phyloP scores from a whole-genome alignment of 805 yeast genomes.

The Wickerhamiella australiensis region DNA sequence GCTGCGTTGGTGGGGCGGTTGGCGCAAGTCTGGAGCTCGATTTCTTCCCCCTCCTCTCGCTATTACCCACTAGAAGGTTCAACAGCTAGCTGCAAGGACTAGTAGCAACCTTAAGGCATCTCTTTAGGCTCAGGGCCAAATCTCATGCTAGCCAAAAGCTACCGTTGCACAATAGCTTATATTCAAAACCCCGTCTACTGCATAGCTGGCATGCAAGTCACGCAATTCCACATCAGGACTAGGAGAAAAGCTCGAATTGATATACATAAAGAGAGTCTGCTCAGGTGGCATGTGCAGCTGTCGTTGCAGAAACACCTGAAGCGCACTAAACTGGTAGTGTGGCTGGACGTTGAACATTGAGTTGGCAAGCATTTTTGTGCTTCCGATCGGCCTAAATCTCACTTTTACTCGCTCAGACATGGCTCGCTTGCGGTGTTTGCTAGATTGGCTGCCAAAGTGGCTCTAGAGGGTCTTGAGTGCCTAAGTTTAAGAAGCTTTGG shows the following conservation, averaged over 20 bases:
- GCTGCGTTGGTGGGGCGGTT: too few relatives aligned
- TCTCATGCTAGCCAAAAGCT: slow-evolving; percentile 29
- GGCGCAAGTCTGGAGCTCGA: too few relatives aligned
- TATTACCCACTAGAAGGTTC: too few relatives aligned
- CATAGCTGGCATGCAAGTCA: slow-evolving; percentile 22
- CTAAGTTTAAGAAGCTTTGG: too few relatives aligned
- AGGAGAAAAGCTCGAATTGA: slow-evolving; percentile 33
- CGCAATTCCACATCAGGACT: slow-evolving; percentile 30
- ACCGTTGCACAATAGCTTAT: slow-evolving; percentile 28
- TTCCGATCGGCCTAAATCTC: slow-evolving; percentile 44
- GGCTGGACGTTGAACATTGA: slow-evolving; percentile 35
- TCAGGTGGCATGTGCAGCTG: slow-evolving; percentile 26
- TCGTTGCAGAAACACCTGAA: slow-evolving; percentile 35
- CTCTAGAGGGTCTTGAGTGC: too few relatives aligned
- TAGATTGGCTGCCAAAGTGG: neutral
- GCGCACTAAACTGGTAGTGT: slow-evolving; percentile 36
- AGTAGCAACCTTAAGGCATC: too few relatives aligned
- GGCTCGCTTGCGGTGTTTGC: too few relatives aligned
- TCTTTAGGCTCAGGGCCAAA: too few relatives aligned
- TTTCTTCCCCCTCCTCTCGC: too few relatives aligned
- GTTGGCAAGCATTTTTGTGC: slow-evolving; percentile 39
- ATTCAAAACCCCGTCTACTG: slow-evolving; percentile 25
- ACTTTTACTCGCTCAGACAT: slow-evolving; percentile 25
- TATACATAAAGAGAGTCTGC: slow-evolving; percentile 31
- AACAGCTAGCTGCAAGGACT: too few relatives aligned